Conservation (phyloP, 257 asterid species). For the Scutellaria galericulata region DNA sequence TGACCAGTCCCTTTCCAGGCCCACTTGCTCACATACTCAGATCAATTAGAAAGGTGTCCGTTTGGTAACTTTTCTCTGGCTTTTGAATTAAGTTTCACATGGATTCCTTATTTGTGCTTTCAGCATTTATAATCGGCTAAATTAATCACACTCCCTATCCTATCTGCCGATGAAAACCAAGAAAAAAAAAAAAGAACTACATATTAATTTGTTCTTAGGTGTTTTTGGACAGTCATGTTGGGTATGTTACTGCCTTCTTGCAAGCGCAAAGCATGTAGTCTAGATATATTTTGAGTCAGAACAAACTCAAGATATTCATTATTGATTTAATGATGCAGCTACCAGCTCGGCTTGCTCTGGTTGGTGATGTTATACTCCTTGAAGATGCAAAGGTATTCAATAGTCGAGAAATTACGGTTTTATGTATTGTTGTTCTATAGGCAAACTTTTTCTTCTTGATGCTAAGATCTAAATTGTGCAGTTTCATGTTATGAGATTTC, state of each 20-base stretch:
- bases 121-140: constrained; percentile 16
- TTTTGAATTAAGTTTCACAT: constrained; percentile 21
- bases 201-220: constrained; percentile 11
- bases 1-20: constrained; percentile 78
- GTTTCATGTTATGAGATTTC: constrained; percentile 20
- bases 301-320: constrained; percentile 14
- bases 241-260: constrained; percentile 24
- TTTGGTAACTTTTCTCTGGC: constrained; percentile 7
- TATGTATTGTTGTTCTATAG: not conserved
- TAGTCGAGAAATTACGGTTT: constrained; percentile 1
- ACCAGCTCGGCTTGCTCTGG: constrained; percentile 87
- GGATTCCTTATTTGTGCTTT: constrained; percentile 15
- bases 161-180: constrained; percentile 13
- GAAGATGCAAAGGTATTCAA: constrained; percentile 69
- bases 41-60: constrained; percentile 67
- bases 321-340: constrained; percentile 54
- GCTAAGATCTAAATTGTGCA: constrained; percentile 22
- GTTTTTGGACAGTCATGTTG: constrained; percentile 8
- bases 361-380: constrained; percentile 75
- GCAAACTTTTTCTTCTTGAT: constrained; percentile 13
- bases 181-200: constrained; percentile 5
- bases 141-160: not conserved
- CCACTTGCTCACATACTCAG: constrained; percentile 63
- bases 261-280: constrained; percentile 25
- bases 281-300: not conserved